Percentiles rank a stretch among this genome's conserved stretches.
Conservation (phyloP, 352 stramenopile genomes). For the Phytophthora parvispora region DNA sequence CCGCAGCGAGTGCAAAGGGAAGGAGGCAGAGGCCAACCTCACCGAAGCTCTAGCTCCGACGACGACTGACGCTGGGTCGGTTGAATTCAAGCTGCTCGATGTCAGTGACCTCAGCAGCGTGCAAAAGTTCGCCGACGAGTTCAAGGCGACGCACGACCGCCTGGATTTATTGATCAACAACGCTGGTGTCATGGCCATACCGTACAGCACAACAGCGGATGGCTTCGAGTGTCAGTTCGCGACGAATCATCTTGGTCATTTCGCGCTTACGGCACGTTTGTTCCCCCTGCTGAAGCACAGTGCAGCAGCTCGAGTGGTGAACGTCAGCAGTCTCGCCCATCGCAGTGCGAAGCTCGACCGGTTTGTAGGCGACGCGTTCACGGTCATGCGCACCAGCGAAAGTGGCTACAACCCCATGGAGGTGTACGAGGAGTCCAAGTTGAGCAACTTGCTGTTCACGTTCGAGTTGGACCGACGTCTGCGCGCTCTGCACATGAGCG, state of each 20-base stretch:
- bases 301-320: conserved; percentile 46
- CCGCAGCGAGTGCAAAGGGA: conserved; percentile 22
- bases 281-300: conserved; percentile 47
- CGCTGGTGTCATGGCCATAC: conserved; percentile 57
- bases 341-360: conserved; percentile 33
- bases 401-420: conserved; percentile 43
- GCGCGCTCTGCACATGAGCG: too few species aligned
- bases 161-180: conserved; percentile 81
- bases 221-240: conserved; percentile 71
- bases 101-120: conserved; percentile 55
- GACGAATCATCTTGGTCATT: conserved; percentile 76
- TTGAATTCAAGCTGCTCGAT: conserved; percentile 68
- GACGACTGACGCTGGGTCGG: conserved; percentile 18
- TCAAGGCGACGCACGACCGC: conserved; percentile 34
- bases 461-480: conserved; percentile 52
- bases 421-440: conserved; percentile 66
- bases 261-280: conserved; percentile 55
- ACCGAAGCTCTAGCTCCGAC: conserved; percentile 6
- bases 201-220: conserved; percentile 45
- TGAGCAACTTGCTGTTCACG: conserved; percentile 71
- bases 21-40: conserved; percentile 32
- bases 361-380: conserved; percentile 32
- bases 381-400: conserved; percentile 24
- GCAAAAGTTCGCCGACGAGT: conserved; percentile 44
- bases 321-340: conserved; percentile 56